Percentiles rank a stretch among this genome's conserved stretches.
Evolutionary conservation across 2,329 filamentous ascomycete species (phyloP).

Genomic region (Fusarium setosum): DNA sequence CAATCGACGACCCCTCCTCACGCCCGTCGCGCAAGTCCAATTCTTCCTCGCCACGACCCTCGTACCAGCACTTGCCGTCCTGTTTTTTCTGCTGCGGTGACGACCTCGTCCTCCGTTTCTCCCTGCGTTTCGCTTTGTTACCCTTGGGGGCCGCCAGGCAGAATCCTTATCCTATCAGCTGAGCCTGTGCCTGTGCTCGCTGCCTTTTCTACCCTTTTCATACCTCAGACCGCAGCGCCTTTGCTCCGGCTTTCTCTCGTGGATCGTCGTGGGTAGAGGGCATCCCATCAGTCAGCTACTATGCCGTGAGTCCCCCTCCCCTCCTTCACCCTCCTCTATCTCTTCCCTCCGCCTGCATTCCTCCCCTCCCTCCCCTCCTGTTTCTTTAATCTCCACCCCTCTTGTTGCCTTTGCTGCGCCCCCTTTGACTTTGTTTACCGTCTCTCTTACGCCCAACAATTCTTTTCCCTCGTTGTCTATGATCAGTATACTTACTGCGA

Average conservation of each 20-base stretch:
- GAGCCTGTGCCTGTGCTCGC: slow-evolving; percentile 26
- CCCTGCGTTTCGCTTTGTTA: slow-evolving; percentile 30
- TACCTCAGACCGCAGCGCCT: slow-evolving; percentile 45
- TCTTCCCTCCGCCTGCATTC: slow-evolving; percentile 24
- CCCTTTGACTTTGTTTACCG: slow-evolving; percentile 32
- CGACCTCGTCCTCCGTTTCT: slow-evolving; percentile 36
- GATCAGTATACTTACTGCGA: slow-evolving; percentile 34
- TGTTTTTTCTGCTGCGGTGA: slow-evolving; percentile 33
- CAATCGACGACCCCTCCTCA: slow-evolving; percentile 41
- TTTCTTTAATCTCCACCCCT: slow-evolving; percentile 24
- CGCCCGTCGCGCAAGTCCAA: slow-evolving; percentile 40
- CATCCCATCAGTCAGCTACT: slow-evolving; percentile 50
- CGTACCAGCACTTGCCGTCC: slow-evolving; percentile 34
- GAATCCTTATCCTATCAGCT: slow-evolving; percentile 32
- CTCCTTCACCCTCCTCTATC: slow-evolving; percentile 29
- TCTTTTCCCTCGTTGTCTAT: slow-evolving; percentile 6
- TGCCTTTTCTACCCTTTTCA: slow-evolving; percentile 20
- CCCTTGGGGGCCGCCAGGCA: slow-evolving; percentile 37
- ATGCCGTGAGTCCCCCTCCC: slow-evolving; percentile 56
- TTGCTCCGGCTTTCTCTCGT: slow-evolving; percentile 58
- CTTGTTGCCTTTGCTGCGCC: slow-evolving; percentile 32
- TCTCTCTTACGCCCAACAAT: slow-evolving; percentile 16
- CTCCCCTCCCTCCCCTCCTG: slow-evolving; percentile 26
- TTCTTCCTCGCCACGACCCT: slow-evolving; percentile 44
- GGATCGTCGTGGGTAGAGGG: slow-evolving; percentile 61